Conservation (phyloP, 2,329 filamentous ascomycete species). For the Clarireedia sp. region DNA sequence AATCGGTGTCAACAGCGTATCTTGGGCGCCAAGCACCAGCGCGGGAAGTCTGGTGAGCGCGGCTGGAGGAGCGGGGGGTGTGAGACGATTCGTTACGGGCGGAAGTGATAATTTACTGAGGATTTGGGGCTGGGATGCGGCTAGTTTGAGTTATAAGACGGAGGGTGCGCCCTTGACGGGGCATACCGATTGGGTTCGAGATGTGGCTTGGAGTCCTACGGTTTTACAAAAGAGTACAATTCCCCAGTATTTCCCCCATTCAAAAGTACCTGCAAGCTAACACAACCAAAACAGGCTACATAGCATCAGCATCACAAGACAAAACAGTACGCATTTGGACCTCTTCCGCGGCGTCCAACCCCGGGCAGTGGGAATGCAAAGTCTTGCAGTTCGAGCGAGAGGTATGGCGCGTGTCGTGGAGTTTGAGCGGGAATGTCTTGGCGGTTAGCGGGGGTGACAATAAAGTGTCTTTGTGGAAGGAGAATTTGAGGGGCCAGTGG, state of each 20-base stretch:
- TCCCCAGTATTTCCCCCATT: background rate
- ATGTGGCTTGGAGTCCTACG: conserved; percentile 94
- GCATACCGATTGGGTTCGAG: conserved; percentile 93
- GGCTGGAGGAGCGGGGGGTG: conserved; percentile 49
- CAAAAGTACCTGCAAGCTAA: background rate
- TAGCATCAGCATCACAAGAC: conserved; percentile 90
- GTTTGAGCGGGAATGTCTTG: conserved; percentile 89
- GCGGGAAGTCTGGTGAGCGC: conserved; percentile 74
- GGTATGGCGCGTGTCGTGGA: conserved; percentile 97
- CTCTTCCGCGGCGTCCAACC: conserved; percentile 50
- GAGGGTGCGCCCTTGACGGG: conserved; percentile 62
- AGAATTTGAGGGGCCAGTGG: conserved; percentile 94
- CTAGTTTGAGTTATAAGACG: conserved; percentile 53
- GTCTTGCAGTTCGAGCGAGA: conserved; percentile 80
- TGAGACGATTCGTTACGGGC: conserved; percentile 85
- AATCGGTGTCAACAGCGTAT: conserved; percentile 90
- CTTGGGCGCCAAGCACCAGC: conserved; percentile 80
- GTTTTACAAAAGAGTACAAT: conserved; percentile 64
- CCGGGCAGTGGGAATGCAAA: conserved; percentile 75
- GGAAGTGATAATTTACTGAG: conserved; percentile 91
- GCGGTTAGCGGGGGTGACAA: conserved; percentile 93
- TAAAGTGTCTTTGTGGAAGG: conserved; percentile 96
- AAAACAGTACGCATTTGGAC: conserved; percentile 99
- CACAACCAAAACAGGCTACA: conserved; percentile 57
- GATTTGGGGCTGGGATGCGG: conserved; percentile 75